Percentiles rank a stretch among this genome's conserved stretches.
Evolutionary conservation across 768 basidiomycete species (phyloP).

Genomic region (Cystobasidium onofrii): DNA sequence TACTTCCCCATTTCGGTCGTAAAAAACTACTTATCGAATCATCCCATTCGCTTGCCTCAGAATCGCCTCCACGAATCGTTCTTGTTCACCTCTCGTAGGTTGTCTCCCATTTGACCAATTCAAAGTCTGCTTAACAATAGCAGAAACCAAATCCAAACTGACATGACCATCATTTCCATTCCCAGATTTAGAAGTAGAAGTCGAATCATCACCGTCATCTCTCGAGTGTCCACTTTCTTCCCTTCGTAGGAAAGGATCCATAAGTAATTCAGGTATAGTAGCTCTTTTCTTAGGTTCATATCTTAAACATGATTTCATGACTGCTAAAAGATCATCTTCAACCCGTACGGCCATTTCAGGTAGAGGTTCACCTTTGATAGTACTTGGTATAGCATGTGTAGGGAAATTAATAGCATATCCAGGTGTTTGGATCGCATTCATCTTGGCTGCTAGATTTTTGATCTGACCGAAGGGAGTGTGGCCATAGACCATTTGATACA

Average conservation of each 20-base stretch:
- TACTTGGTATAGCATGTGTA: conserved; percentile 54
- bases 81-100: conserved; percentile 29
- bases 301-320: conserved; percentile 71
- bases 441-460: conserved; percentile 67
- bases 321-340: conserved; percentile 63
- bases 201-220: conserved; percentile 7
- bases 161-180: neutral
- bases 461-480: conserved; percentile 83
- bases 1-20: neutral
- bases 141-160: conserved; percentile 12
- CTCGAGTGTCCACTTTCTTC: neutral
- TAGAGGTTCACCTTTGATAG: conserved; percentile 52
- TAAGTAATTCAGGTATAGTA: conserved; percentile 77
- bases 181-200: neutral
- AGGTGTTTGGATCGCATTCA: conserved; percentile 82
- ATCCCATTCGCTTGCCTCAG: conserved; percentile 14
- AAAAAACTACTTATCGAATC: neutral
- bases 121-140: conserved; percentile 28
- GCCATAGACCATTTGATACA: conserved; percentile 98
- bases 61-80: conserved; percentile 32
- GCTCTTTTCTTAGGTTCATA: conserved; percentile 73
- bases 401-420: conserved; percentile 73
- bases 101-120: conserved; percentile 26
- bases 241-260: conserved; percentile 48
- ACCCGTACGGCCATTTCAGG: conserved; percentile 66